A percentile compares a stretch with the other conserved stretches of the same genome.
Conservation (phyloP, 306 rosid species). For the Acacia melanoxylon region DNA sequence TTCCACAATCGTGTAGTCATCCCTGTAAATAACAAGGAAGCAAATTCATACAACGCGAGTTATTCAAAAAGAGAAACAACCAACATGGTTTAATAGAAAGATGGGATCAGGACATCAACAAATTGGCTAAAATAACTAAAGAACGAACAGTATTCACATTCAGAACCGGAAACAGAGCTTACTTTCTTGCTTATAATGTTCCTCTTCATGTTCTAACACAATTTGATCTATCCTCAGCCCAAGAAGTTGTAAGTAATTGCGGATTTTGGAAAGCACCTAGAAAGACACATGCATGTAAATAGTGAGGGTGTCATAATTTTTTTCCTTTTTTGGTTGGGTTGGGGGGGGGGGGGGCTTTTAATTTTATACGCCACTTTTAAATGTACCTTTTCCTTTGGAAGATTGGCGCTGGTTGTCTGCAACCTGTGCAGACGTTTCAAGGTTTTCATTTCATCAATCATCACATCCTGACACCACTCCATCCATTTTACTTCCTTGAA, state of each 20-base stretch:
- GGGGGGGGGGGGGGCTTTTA: background rate
- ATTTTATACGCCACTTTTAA: background rate
- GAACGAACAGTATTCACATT: background rate
- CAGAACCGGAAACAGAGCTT: slow-evolving; percentile 41
- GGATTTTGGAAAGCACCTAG: slow-evolving; percentile 91
- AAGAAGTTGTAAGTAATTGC: slow-evolving; percentile 91
- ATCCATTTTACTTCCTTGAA: slow-evolving; percentile 99
- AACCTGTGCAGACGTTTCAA: slow-evolving; percentile 81
- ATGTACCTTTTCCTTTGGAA: slow-evolving; percentile 88
- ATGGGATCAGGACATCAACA: background rate
- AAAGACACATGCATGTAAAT: background rate
- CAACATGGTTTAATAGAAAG: background rate
- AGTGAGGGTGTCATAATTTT: background rate
- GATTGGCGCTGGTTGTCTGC: slow-evolving; percentile 92
- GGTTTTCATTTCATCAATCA: slow-evolving; percentile 82
- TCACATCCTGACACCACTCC: slow-evolving; percentile 99
- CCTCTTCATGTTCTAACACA: slow-evolving; percentile 80
- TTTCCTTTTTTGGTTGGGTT: background rate
- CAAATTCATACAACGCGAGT: background rate
- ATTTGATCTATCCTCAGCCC: slow-evolving; percentile 93
- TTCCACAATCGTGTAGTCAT: slow-evolving; percentile 96
- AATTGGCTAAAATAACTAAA: background rate
- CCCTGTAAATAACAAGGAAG: slow-evolving; percentile 50
- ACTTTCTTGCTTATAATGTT: slow-evolving; percentile 88
- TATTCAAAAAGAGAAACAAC: background rate